These are phyloP conservation scores for Aethionema arabicum DNA, from an alignment of 345 rosid genomes.

Conservation along the genomic window DNA sequence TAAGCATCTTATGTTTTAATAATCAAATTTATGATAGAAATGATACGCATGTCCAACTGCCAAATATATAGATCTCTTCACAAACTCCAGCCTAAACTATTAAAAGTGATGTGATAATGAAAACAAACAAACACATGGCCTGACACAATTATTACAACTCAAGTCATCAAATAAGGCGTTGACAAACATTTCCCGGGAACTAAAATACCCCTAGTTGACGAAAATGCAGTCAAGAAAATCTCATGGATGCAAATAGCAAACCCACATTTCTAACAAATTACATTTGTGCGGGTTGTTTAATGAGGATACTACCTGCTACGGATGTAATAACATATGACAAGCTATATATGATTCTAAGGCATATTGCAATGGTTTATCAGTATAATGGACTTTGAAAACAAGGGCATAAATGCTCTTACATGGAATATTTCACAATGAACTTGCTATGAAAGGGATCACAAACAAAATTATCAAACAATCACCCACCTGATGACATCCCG, in stretches of 20 bases:
- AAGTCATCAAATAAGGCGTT: neutral
- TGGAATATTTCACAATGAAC: conserved; percentile 17
- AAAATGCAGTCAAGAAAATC: conserved; percentile 14
- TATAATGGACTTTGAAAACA: neutral
- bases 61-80: neutral
- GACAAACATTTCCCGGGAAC: neutral
- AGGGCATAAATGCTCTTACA: conserved; percentile 9
- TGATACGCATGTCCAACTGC: neutral
- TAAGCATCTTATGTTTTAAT: conserved; percentile 4
- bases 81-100: neutral
- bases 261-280: neutral
- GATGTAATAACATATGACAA: conserved; percentile 9
- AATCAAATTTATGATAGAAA: neutral
- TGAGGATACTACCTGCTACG: conserved; percentile 3
- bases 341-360: conserved; percentile 21
- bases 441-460: conserved; percentile 8
- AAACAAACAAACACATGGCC: neutral
- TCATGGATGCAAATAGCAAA: conserved; percentile 11
- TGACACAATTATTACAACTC: neutral
- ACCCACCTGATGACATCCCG: conserved; percentile 80
- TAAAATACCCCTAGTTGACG: neutral
- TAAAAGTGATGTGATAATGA: conserved; percentile 2
- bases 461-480: neutral
- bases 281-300: conserved; percentile 2
- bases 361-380: conserved; percentile 22